These are phyloP conservation scores for Allium cepa DNA, from an alignment of 106 monocot species.

Conservation along the genomic window DNA sequence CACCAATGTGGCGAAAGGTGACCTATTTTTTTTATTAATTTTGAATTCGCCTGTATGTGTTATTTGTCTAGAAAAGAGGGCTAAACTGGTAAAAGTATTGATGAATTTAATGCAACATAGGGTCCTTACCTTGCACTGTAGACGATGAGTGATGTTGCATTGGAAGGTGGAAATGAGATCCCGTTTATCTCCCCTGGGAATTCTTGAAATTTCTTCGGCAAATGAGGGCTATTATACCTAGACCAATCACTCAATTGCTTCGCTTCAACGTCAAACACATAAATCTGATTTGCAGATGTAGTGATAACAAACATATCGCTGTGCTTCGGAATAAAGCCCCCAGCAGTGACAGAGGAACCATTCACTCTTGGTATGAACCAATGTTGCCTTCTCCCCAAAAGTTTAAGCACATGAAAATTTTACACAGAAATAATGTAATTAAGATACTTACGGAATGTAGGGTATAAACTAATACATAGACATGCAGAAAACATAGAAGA, in stretches of 20 bases:
- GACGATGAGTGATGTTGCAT: conserved; percentile 67
- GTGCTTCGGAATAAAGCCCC: conserved; percentile 70
- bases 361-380: conserved; percentile 83
- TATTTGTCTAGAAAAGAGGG: not conserved
- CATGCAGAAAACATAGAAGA: not conserved
- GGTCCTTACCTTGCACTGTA: conserved; percentile 80
- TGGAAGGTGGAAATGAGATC: conserved; percentile 70
- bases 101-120: not conserved
- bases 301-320: conserved; percentile 66
- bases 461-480: not conserved
- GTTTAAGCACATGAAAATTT: not conserved
- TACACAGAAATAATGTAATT: not conserved
- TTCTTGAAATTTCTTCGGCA: conserved; percentile 90
- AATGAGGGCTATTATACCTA: conserved; percentile 30
- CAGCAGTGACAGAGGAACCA: conserved; percentile 86
- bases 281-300: conserved; percentile 80
- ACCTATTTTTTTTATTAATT: not conserved
- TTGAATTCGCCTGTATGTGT: not conserved
- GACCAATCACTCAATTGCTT: conserved; percentile 93
- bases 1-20: not conserved
- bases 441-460: not conserved
- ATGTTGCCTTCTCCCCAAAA: conserved; percentile 61
- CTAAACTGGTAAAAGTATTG: not conserved
- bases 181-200: conserved; percentile 93
- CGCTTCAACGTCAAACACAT: conserved; percentile 87